A percentile compares a stretch with the other conserved stretches of the same genome.
Evolutionary conservation across 192 early-diverging fungal species (phyloP).

Genomic region (Podila horticola): DNA sequence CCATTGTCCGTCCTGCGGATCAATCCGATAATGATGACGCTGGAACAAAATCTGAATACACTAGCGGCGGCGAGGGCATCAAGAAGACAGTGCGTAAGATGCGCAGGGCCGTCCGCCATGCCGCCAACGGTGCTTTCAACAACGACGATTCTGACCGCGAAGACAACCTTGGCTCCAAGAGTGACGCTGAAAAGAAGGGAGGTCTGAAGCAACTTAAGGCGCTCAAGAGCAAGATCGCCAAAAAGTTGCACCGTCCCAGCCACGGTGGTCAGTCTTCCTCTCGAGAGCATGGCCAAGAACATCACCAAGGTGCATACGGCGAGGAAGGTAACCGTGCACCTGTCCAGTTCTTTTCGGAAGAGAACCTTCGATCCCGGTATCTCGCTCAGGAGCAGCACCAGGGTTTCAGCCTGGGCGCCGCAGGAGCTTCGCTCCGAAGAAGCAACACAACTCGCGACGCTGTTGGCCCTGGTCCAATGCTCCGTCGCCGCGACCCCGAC

Average conservation of each 20-base stretch:
- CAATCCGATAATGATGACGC: conserved; percentile 49
- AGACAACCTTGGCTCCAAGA: conserved; percentile 40
- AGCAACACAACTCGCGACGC: conserved; percentile 45
- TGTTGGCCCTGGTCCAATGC: background rate
- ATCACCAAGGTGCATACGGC: conserved; percentile 1
- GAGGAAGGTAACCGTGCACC: conserved; percentile 18
- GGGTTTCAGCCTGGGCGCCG: conserved; percentile 34
- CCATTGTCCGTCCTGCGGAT: conserved; percentile 47
- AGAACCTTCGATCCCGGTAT: conserved; percentile 43
- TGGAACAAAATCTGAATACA: conserved; percentile 42
- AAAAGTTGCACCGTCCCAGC: conserved; percentile 41
- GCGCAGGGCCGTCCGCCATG: conserved; percentile 40
- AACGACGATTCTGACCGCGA: conserved; percentile 49
- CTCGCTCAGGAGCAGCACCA: conserved; percentile 38
- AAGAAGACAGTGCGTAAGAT: conserved; percentile 43
- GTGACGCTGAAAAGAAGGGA: conserved; percentile 52
- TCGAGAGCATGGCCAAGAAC: conserved; percentile 1
- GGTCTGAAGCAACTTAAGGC: conserved; percentile 50
- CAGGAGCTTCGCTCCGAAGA: conserved; percentile 38
- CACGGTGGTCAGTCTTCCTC: conserved; percentile 25
- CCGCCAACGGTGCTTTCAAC: conserved; percentile 41
- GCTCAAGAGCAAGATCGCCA: conserved; percentile 47
- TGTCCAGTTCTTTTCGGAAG: conserved; percentile 52
- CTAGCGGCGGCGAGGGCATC: conserved; percentile 49
- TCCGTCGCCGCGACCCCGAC: conserved; percentile 6